Base-by-base conservation (phyloP, 2,329 filamentous ascomycete species). In the Thermothelomyces thermophilus region DNA sequence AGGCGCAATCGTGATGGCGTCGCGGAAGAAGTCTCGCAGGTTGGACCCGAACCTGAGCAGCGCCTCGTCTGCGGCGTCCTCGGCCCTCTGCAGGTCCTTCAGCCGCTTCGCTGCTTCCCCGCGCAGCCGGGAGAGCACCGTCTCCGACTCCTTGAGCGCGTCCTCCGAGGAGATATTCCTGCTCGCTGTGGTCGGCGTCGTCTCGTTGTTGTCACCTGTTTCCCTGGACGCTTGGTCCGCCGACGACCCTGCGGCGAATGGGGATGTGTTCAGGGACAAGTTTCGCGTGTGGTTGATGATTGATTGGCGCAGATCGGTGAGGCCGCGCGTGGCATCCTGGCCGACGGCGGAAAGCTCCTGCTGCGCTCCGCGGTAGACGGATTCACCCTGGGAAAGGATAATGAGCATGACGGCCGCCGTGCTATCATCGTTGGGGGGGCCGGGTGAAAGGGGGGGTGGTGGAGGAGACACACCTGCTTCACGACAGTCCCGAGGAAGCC, bases 61-160 rank as follows among this genome's bases (percentile, higher is more conserved):
- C 0, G 93, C 93, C 67, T 97, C 93, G 66, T 98, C 93, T 7
- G 93, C 93, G 3, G 91, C 91, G 64, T 97, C 91, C 68, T 98
- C 93, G 11, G 91, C 93, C 60, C 82, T 82, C 64, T 96, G 87
- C 17, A 97, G 83, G 52, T 96, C 89, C 63, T 88, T 93, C 52
- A 97, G 73, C 41, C 89, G 81, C 68, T 89, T 90, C 22, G 87
- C 75, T 4, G 90, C 90, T 69, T 94, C 87, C 17, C 74, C 70
- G 50, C 83, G 81, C 65, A 97, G 80, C 39, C 86, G 80, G 5
- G 85, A 81, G 26, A 97, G 80, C 51, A 95, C 83, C 10, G 82
- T 77, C 57, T 81, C 77, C 2, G 74, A 73, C 30, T 79, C 71
- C 54, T 68, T 68, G 28, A 68, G 59, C 5, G 70, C 66, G 22